Conservation (phyloP, 2,329 filamentous ascomycete species). For the Tolypocladium ophioglossoides region DNA sequence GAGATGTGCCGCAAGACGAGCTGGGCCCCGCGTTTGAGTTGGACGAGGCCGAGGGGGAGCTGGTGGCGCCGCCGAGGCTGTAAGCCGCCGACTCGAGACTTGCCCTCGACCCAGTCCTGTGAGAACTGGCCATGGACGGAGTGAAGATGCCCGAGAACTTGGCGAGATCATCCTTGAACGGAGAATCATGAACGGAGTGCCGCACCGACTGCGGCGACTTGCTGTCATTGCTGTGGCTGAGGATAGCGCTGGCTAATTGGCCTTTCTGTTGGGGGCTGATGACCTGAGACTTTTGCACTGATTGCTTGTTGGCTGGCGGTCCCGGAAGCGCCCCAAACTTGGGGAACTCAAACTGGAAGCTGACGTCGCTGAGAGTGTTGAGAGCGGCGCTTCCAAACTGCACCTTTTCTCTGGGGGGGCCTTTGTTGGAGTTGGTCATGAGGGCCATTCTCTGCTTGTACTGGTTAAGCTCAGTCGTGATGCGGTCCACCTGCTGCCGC, state of each 20-base stretch:
- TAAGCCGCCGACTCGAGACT: conserved; percentile 41
- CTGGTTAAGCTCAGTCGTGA: conserved; percentile 76
- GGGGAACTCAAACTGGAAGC: conserved; percentile 93
- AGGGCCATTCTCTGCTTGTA: conserved; percentile 79
- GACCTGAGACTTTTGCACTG: conserved; percentile 18
- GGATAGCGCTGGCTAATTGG: conserved; percentile 14
- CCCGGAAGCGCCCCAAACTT: conserved; percentile 72
- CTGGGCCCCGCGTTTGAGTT: conserved; percentile 48
- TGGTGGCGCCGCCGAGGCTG: conserved; percentile 41
- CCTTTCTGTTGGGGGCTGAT: conserved; percentile 18
- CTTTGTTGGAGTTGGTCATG: conserved; percentile 24
- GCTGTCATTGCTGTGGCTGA: conserved; percentile 16
- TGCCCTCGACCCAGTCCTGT: conserved; percentile 34
- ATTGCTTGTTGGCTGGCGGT: conserved; percentile 19
- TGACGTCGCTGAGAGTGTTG: conserved; percentile 59
- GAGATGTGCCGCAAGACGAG: conserved; percentile 66
- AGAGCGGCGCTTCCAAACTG: conserved; percentile 35
- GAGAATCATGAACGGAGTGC: conserved; percentile 7
- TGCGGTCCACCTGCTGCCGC: conserved; percentile 76
- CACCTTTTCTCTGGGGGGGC: conserved; percentile 27
- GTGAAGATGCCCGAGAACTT: conserved; percentile 51
- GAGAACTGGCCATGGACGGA: conserved; percentile 36
- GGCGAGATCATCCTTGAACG: conserved; percentile 38
- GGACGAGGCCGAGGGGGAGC: conserved; percentile 54
- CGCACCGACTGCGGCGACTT: conserved; percentile 12